A percentile compares a stretch with the other conserved stretches of the same genome.
phyloP scores from a whole-genome alignment of 495 filamentous ascomycete genomes.

The Penicillium cataractarum region DNA sequence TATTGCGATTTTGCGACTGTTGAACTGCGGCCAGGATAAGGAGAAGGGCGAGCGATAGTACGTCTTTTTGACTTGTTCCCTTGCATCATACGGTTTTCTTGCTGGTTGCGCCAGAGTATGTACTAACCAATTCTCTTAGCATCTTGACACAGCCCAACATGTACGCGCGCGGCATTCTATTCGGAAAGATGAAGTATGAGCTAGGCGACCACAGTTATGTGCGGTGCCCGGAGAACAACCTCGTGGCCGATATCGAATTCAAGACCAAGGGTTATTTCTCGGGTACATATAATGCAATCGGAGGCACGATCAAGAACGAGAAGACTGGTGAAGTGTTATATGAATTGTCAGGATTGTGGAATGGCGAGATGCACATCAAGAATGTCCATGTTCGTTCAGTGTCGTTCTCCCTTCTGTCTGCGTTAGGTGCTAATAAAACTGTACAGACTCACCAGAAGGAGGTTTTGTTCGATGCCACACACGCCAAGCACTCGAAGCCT shows the following conservation, averaged over 20 bases:
- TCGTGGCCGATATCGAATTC: slow-evolving; percentile 95
- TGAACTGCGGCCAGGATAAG: slow-evolving; percentile 71
- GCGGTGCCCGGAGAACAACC: slow-evolving; percentile 82
- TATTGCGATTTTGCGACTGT: slow-evolving; percentile 79
- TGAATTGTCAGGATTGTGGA: slow-evolving; percentile 92
- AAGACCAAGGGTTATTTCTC: slow-evolving; percentile 98
- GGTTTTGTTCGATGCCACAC: slow-evolving; percentile 83
- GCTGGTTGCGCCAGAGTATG: neutral
- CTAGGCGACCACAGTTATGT: slow-evolving; percentile 95
- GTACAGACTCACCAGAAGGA: slow-evolving; percentile 82
- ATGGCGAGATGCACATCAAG: slow-evolving; percentile 88
- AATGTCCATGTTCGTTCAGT: slow-evolving; percentile 67
- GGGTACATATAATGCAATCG: slow-evolving; percentile 94
- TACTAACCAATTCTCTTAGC: slow-evolving; percentile 45
- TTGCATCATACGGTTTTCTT: neutral
- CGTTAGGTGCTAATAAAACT: slow-evolving; percentile 11
- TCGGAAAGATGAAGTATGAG: slow-evolving; percentile 99
- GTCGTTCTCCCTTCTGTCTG: neutral
- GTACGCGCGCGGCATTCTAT: slow-evolving; percentile 96
- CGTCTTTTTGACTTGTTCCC: slow-evolving; percentile 35
- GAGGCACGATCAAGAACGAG: slow-evolving; percentile 88
- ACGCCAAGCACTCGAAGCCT: slow-evolving; percentile 74
- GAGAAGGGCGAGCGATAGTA: slow-evolving; percentile 83
- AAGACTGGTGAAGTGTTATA: slow-evolving; percentile 82
- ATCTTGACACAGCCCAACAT: slow-evolving; percentile 97